Base-by-base conservation (phyloP, 805 yeast species). In the Ascoidea asiatica region DNA sequence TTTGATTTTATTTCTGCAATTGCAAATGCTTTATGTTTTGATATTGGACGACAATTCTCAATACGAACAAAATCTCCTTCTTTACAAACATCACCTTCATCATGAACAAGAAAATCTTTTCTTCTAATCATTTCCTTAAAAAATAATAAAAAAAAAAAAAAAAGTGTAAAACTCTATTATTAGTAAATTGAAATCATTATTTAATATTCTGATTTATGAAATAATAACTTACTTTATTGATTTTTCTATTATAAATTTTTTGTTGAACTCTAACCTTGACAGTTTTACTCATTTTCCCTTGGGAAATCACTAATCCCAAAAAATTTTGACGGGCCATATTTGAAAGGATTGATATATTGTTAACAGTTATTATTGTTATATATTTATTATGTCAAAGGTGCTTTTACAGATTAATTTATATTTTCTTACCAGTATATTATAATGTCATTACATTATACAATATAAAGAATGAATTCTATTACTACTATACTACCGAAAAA, bases 1-100 rank as follows among this genome's bases (percentile, higher is more conserved):
- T 85, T 81, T 59, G 73, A 78, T 64, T 86, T 76, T 59, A 90
- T 85, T 58, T 90, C 97, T 2, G 97, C 95, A 47, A 90, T 78
- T 7, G 97, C 88, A 66, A 90, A 90, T 49, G 73, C 76, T 63
- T 90, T 90, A 48, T 80, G 70, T 17, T 89, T 75, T 17, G 95
- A 80, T 38, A 88, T 63, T 38, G 95, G 95, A 51, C 95, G 81
- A 36, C 88, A 81, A 35, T 86, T 75, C 62, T 90, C 95, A 46
- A 90, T 86, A 62, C 97, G 77, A 15, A 92, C 97, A 50, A 90
- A 69, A 66, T 90, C 98, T 40, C 98, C 98, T 60, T 88, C 95
- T 58, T 88, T 81, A 54, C 96, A 85, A 43, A 87, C 72, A 56
- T 85, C 80, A 22, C 85, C 87, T 65, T 90, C 96, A 61, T 90